A percentile compares a stretch with the other conserved stretches of the same genome.
These are phyloP conservation scores for Paramyrothecium sp. DNA, from an alignment of 2,329 filamentous ascomycete genomes.

Conservation along the genomic window DNA sequence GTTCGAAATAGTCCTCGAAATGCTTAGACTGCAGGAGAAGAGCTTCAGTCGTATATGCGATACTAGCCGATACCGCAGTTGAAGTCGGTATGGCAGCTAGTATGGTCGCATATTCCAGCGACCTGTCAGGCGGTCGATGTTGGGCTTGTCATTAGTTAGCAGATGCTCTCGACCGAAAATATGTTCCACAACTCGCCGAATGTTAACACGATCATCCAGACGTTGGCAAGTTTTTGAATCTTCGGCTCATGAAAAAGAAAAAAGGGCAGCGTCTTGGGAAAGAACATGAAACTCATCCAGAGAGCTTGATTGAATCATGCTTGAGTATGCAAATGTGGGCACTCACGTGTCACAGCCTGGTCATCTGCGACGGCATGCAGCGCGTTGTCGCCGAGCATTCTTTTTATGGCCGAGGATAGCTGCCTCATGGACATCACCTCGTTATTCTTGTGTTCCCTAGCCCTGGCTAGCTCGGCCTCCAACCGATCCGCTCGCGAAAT, in stretches of 20 bases:
- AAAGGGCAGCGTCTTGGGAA: too few species aligned
- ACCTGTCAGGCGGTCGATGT: background rate
- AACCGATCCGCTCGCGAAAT: background rate
- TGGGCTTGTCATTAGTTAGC: background rate
- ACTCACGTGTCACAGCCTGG: background rate
- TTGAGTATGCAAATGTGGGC: background rate
- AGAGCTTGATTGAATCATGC: too few species aligned
- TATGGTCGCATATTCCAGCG: background rate
- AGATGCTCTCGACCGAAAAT: background rate
- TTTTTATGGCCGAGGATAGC: background rate
- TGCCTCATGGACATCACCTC: background rate
- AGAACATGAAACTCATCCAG: too few species aligned
- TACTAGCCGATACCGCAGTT: background rate
- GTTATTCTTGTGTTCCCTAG: background rate
- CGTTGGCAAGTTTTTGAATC: too few species aligned
- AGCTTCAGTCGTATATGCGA: background rate
- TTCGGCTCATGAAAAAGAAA: background rate
- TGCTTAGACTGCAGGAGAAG: background rate
- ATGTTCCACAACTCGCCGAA: background rate
- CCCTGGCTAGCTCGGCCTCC: background rate
- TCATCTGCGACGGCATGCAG: background rate
- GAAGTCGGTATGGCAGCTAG: background rate
- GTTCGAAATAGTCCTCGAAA: constrained; percentile 1
- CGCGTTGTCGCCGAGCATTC: background rate
- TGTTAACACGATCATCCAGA: too few species aligned